Percentiles rank a stretch among this genome's conserved stretches.
These are phyloP conservation scores for Phytomonas serpens DNA, from an alignment of 208 protist genomes.

Conservation along the genomic window DNA sequence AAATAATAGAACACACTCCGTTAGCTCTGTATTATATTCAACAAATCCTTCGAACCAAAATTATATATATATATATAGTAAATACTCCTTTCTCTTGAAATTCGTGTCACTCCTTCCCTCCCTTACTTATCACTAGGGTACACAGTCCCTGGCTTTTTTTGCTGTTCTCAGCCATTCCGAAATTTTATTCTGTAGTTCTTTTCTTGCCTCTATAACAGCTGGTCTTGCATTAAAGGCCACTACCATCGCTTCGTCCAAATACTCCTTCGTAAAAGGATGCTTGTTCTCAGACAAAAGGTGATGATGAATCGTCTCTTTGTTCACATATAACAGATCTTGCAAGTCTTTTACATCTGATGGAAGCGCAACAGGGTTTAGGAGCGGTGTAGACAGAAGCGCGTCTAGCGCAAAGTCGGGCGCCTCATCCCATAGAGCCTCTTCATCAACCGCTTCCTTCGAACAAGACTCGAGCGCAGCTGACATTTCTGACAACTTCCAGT, in stretches of 20 bases:
- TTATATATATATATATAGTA: not conserved
- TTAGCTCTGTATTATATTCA: conserved; percentile 7
- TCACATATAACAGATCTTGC: conserved; percentile 70
- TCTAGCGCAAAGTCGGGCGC: conserved; percentile 82
- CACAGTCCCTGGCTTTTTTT: conserved; percentile 6
- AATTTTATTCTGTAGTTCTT: conserved; percentile 50
- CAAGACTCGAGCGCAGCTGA: conserved; percentile 28
- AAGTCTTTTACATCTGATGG: conserved; percentile 78
- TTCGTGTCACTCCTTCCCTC: not conserved
- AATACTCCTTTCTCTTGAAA: not conserved
- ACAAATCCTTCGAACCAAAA: not conserved
- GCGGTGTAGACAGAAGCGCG: conserved; percentile 70
- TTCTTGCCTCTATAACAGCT: conserved; percentile 41
- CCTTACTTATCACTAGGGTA: not conserved
- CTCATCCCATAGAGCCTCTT: conserved; percentile 80
- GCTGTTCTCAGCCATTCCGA: conserved; percentile 46
- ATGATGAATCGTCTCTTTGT: conserved; percentile 81
- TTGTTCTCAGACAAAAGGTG: conserved; percentile 78
- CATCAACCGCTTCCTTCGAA: conserved; percentile 48
- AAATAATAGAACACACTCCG: not conserved
- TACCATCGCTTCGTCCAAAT: conserved; percentile 79
- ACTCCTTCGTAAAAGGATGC: conserved; percentile 86
- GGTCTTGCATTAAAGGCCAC: conserved; percentile 67
- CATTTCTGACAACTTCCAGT: conserved; percentile 64
- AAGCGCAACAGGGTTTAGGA: conserved; percentile 69